Evolutionary conservation across 106 monocot species (phyloP).

Genomic region (Chionographis japonica): DNA sequence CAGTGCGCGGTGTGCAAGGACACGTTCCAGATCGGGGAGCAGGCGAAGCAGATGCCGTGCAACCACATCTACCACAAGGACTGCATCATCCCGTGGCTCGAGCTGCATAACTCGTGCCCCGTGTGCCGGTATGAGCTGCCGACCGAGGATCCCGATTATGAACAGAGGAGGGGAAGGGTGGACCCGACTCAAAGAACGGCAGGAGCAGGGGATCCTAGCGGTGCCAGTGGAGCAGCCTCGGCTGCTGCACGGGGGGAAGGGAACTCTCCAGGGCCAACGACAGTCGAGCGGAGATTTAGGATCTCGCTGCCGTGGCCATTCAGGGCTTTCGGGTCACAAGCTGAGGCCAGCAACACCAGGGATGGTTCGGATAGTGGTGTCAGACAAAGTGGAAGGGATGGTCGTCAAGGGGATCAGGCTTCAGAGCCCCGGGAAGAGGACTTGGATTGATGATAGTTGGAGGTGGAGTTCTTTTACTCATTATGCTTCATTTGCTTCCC

Average conservation of each 20-base stretch:
- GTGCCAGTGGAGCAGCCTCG: not conserved
- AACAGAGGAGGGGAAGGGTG: conserved; percentile 5
- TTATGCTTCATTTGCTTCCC: not conserved
- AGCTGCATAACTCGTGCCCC: conserved; percentile 69
- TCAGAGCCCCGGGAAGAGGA: conserved; percentile 38
- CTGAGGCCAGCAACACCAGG: conserved; percentile 27
- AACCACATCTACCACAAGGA: conserved; percentile 70
- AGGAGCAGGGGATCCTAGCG: not conserved
- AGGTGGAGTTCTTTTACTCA: conserved; percentile 18
- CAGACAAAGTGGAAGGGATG: conserved; percentile 14
- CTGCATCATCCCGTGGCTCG: conserved; percentile 74
- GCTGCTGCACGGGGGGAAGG: conserved; percentile 9
- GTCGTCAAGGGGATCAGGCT: conserved; percentile 24
- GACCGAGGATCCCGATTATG: conserved; percentile 53
- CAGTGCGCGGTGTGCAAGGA: conserved; percentile 83
- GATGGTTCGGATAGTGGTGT: conserved; percentile 9
- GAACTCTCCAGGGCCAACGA: conserved; percentile 19
- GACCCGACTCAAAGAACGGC: not conserved
- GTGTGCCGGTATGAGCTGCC: conserved; percentile 72
- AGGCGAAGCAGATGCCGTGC: conserved; percentile 64
- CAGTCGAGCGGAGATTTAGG: conserved; percentile 52
- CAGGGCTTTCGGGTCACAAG: conserved; percentile 9
- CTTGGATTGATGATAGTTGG: conserved; percentile 41
- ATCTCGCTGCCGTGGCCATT: conserved; percentile 42
- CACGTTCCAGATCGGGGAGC: conserved; percentile 40